Percentiles rank a stretch among this genome's conserved stretches.
phyloP scores from a whole-genome alignment of 1,284 basidiomycete genomes.

The Amylostereum areolatum region DNA sequence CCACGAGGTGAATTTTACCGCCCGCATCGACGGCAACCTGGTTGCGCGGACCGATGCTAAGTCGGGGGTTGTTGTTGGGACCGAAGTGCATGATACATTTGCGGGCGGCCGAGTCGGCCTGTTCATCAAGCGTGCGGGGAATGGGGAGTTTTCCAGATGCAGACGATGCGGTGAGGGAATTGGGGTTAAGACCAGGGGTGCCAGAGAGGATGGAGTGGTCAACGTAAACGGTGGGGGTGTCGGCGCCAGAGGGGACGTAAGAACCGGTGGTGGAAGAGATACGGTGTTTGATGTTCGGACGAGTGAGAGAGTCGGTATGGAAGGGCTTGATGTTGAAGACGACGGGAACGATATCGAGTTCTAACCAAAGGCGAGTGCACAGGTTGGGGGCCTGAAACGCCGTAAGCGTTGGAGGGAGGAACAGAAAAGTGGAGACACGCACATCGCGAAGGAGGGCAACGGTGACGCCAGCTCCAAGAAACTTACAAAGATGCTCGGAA shows the following conservation, averaged over 20 bases:
- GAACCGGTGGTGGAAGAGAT: slow-evolving; percentile 72
- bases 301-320: slow-evolving; percentile 70
- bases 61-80: slow-evolving; percentile 72
- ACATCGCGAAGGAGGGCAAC: slow-evolving; percentile 42
- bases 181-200: slow-evolving; percentile 35
- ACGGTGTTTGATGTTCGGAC: slow-evolving; percentile 71
- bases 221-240: slow-evolving; percentile 65
- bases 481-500: slow-evolving; percentile 73
- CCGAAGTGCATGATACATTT: slow-evolving; percentile 79
- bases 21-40: slow-evolving; percentile 76
- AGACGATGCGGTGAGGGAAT: slow-evolving; percentile 34
- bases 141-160: slow-evolving; percentile 60
- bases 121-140: slow-evolving; percentile 71
- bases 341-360: slow-evolving; percentile 70
- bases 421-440: slow-evolving; percentile 4
- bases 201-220: slow-evolving; percentile 45
- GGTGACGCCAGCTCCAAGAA: slow-evolving; percentile 61
- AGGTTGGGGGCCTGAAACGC: slow-evolving; percentile 57
- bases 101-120: slow-evolving; percentile 77
- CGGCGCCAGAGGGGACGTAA: slow-evolving; percentile 64
- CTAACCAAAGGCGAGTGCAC: slow-evolving; percentile 72
- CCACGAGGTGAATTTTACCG: slow-evolving; percentile 74
- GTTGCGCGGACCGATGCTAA: slow-evolving; percentile 73
- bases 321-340: slow-evolving; percentile 79
- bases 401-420: slow-evolving; percentile 3